Base-by-base conservation (phyloP, 805 yeast species). In the Ogataea saltuana region DNA sequence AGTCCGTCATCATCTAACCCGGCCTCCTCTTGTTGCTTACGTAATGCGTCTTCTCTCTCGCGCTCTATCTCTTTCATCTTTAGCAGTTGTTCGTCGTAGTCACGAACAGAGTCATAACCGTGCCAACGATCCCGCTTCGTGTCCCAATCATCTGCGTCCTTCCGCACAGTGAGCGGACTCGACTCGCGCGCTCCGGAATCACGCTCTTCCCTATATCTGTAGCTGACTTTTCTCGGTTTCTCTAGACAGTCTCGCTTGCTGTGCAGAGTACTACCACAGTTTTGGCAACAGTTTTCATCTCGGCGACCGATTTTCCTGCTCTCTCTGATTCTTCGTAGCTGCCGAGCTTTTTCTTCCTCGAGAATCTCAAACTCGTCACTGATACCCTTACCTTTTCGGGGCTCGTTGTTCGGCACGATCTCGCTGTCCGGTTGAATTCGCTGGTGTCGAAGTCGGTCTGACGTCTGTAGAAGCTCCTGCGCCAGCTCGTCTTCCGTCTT, bases 121-220 rank as follows among this genome's bases (percentile, higher is more conserved):
- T 76, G 84, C 95, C 93, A 87, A 45, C 88, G 70, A 62, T 87
- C 95, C 45, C 89, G 66, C 49, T 82, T 83, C 9, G 81, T 75
- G 54, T 85, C 95, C 74, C 81, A 87, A 34, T 73, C 75, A 20
- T 63, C 66, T 2, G 57, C 65, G 37, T 55, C 61, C 34, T 51
- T 63, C 36, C 44, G 53, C 37, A 38, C 47, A 12, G 44, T 46
- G 32, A 49, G 45, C 40, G 41, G 53, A n/a, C n/a, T n/a, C n/a
- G n/a, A n/a, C 4, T 59, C 43, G 10, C 13, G 4, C 4, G 11
- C 29, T 10, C 25, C 36, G 7, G 19, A 21, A 21, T 16, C 6
- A 29, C 28, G 21, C 15, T 34, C 38, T 5, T 25, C 38, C 46
- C 57, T 57, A 52, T 54, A 59, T 38, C 56, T 56, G 58, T 56